A percentile compares a stretch with the other conserved stretches of the same genome.
Evolutionary conservation across 2,329 filamentous ascomycete genomes (phyloP).

Genomic region (Neonectria sp.): DNA sequence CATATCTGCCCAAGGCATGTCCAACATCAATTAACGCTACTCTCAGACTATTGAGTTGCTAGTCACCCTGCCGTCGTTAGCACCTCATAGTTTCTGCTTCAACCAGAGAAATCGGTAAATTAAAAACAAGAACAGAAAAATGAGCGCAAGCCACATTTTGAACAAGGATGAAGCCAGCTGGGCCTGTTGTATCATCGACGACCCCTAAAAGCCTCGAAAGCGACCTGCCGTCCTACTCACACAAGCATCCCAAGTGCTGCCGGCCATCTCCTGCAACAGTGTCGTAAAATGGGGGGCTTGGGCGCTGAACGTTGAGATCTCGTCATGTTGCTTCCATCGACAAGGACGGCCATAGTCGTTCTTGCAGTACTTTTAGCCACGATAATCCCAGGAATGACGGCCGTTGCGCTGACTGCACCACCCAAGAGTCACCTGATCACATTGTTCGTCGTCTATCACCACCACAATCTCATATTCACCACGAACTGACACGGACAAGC

Average conservation of each 20-base stretch:
- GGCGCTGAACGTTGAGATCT: not conserved
- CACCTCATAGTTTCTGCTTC: no score
- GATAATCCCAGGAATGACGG: not conserved
- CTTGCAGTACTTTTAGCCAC: not conserved
- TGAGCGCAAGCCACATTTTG: not conserved
- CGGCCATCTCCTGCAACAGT: not conserved
- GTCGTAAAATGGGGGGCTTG: not conserved
- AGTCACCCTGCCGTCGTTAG: not conserved
- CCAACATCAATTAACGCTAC: not conserved
- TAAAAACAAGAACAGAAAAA: not conserved
- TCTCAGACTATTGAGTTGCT: not conserved
- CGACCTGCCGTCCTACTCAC: not conserved
- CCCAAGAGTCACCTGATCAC: not conserved
- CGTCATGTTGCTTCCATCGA: not conserved
- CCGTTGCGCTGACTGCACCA: constrained; percentile 38
- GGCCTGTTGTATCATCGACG: not conserved
- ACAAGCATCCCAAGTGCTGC: not conserved
- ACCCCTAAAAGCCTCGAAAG: not conserved
- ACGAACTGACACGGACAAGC: not conserved
- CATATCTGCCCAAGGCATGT: not conserved
- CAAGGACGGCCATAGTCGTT: not conserved
- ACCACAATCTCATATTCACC: not conserved
- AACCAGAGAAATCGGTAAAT: not conserved
- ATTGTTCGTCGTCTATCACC: not conserved
- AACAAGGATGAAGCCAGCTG: not conserved